Base-by-base conservation (phyloP, 148 eudicot genomes). In the Fallopia convolvulus region DNA sequence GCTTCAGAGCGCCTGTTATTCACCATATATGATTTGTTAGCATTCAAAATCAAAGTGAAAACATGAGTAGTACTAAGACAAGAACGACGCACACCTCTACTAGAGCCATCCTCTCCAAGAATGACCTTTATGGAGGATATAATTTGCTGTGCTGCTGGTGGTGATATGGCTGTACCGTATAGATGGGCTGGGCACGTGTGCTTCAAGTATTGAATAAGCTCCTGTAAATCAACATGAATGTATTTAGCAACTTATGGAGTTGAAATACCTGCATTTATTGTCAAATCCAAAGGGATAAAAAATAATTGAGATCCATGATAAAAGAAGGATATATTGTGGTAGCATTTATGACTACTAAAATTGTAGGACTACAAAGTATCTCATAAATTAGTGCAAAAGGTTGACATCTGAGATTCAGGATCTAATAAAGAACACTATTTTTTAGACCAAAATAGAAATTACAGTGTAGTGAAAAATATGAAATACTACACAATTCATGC, bases 101-200 rank as follows among this genome's bases (percentile, higher is more conserved):
- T 88, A 50, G 99, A 95, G 76, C 99, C 99, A 85, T 95, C 99
- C 87, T 90, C 88, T 75, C 98, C 97, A 68, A 91, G 94, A 74
- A 93, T 82, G 78, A 90, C 94, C 85, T 84, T 78, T 36, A 90
- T 92, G 33, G 98, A 77, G 75, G 97, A 93, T 20, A 93, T 86
- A 58, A 90, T 93, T 84, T 93, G 98, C 81, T 93, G 90, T 23
- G 97, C 97, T 77, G 98, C 91, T 48, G 97, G 98, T 52, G 98
- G 97, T 74, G 98, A 93, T 80, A 93, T 91, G 77, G 98, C 85
- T 72, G 97, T 93, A 33, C 97, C 97, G 80, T 93, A 93, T 21
- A 93, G 85, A 85, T 93, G 97, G 81, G 97, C 97, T 47, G 98
- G 98, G 74, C 98, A 91, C 18, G 84, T 82, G 70, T 85, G 83